Base-by-base conservation (phyloP, 1,284 basidiomycete genomes). In the Cryptococcus wingfieldii region DNA sequence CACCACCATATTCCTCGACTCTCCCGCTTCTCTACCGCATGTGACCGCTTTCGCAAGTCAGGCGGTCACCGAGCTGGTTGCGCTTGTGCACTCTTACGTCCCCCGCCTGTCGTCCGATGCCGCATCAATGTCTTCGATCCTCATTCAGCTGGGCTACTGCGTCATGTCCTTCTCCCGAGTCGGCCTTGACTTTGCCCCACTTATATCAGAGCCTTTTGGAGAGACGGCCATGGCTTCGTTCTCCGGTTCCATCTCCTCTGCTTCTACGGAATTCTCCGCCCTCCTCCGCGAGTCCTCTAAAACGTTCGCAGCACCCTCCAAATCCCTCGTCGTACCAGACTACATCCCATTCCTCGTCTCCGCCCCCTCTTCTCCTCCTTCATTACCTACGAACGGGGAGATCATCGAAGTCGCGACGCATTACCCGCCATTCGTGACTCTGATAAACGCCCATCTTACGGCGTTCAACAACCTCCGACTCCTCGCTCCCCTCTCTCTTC, bases 71-170 rank as follows among this genome's bases (percentile, higher is more conserved):
- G 78, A 81, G 7, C 80, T 86, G 41, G 79, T 87, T 27, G 46
- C 60, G 4, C 62, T 77, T 27, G 67, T 82, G 76, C 3, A 63
- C 14, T 59, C 50, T 2, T 66, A 80, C 53, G 69, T 85, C 68
- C 77, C 81, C 0, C 79, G 81, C 52, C 69, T 82, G 47, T 51
- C 66, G 9, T 69, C 71, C 75, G 83, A 85, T 51, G 81, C 88
- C 0, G 81, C 86, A 0, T 80, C 87, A 2, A 82, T 95, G 47
- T 85, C 87, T 1, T 87, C 91, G 8, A 82, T 96, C 47, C 83
- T 94, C 52, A 93, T 92, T 0, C 93, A 96, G 67, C 82, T 97
- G 46, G 88, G 89, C 9, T 96, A 96, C 76, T 95, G 91, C 71
- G 86, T 89, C 5, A 84, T 86, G n/a, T 90, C 92, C 0, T 94